Conservation (phyloP, 164 flowering plant genomes). For the Saururus chinensis region DNA sequence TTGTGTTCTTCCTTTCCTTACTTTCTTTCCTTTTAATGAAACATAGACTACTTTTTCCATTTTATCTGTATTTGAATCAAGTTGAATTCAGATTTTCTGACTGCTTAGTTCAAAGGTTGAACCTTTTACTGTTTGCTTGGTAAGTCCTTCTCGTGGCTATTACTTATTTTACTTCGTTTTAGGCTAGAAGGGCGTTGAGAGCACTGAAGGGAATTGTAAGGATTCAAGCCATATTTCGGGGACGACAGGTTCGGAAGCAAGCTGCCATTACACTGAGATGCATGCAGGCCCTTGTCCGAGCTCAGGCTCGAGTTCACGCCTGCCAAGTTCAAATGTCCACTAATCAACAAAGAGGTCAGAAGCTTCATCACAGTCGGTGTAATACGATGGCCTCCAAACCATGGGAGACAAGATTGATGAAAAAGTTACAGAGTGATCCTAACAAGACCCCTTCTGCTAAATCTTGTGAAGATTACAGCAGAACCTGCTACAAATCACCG, state of each 20-base stretch:
- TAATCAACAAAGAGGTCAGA: conserved; percentile 84
- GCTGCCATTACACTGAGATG: conserved; percentile 83
- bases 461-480: neutral
- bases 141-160: too few relatives aligned
- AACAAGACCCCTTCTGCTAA: neutral
- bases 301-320: conserved; percentile 79
- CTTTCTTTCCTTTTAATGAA: too few relatives aligned
- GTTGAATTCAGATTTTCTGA: too few relatives aligned
- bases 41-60: too few relatives aligned
- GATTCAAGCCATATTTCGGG: conserved; percentile 77
- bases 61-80: too few relatives aligned
- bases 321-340: conserved; percentile 79
- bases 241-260: conserved; percentile 79
- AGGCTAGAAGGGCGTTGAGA: conserved; percentile 75
- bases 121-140: too few relatives aligned
- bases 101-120: too few relatives aligned
- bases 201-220: conserved; percentile 79
- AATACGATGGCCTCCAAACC: conserved; percentile 20
- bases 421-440: neutral
- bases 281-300: conserved; percentile 89
- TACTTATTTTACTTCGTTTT: neutral
- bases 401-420: neutral
- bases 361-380: conserved; percentile 44
- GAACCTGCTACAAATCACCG: neutral
- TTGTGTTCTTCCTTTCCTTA: too few relatives aligned